Conservation (phyloP, 2,329 filamentous ascomycete species). For the Anisogramma anomala region DNA sequence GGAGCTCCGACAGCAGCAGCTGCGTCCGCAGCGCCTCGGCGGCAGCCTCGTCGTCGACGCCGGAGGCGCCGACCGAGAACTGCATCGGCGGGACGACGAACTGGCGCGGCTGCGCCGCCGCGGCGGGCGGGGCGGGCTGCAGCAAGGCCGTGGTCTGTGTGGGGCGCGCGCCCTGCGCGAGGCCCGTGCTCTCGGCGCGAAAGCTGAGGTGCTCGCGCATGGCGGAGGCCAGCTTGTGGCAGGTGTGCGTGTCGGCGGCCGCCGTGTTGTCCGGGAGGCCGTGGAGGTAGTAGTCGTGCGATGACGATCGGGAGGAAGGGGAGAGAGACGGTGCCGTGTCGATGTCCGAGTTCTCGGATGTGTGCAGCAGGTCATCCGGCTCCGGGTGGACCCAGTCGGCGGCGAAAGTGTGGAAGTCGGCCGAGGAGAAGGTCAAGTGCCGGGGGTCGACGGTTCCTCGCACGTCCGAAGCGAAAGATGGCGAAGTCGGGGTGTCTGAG, state of each 20-base stretch:
- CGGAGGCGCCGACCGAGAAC: slow-evolving; percentile 13
- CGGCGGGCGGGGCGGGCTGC: slow-evolving; percentile 8
- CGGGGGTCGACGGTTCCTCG: slow-evolving; percentile 11
- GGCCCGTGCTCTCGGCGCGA: slow-evolving; percentile 3
- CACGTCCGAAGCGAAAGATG: slow-evolving; percentile 3
- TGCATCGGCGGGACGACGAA: slow-evolving; percentile 14
- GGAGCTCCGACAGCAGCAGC: slow-evolving; percentile 13
- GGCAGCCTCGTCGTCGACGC: slow-evolving; percentile 13
- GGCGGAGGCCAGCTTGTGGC: slow-evolving; percentile 10
- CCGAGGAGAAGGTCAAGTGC: slow-evolving; percentile 10
- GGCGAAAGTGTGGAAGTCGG: slow-evolving; percentile 11
- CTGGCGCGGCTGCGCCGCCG: neutral
- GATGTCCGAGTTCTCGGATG: slow-evolving; percentile 3
- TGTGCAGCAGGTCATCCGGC: slow-evolving; percentile 12
- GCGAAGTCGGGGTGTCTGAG: slow-evolving; percentile 4
- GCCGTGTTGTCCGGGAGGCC: slow-evolving; percentile 5
- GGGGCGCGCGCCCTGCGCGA: slow-evolving; percentile 5
- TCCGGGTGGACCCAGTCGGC: slow-evolving; percentile 13
- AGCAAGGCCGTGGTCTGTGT: slow-evolving; percentile 14
- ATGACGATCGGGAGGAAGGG: slow-evolving; percentile 3
- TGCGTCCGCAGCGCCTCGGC: slow-evolving; percentile 11
- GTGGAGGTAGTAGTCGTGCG: slow-evolving; percentile 4
- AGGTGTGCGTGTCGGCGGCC: slow-evolving; percentile 9
- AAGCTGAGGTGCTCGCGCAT: slow-evolving; percentile 11
- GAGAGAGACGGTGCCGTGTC: slow-evolving; percentile 7